A percentile compares a stretch with the other conserved stretches of the same genome.
Conservation (phyloP, 176 grass and related monocot genomes). For the Thalia dealbata region DNA sequence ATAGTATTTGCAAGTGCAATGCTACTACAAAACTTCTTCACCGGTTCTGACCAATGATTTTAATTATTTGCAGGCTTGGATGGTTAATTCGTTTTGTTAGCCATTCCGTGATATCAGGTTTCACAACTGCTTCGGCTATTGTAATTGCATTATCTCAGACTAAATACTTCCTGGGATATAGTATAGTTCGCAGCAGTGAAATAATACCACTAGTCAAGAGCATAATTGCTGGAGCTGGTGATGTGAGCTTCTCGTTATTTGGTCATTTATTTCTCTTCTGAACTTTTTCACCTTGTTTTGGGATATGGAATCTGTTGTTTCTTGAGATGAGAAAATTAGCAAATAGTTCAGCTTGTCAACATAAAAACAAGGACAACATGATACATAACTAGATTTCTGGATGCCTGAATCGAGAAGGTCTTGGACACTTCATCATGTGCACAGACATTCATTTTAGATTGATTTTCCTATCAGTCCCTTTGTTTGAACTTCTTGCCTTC, state of each 20-base stretch:
- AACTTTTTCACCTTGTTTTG: slow-evolving; percentile 1
- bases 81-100: slow-evolving; percentile 93
- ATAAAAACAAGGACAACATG: not conserved
- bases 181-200: slow-evolving; percentile 75
- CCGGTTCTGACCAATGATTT: slow-evolving; percentile 14
- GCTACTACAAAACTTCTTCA: not conserved
- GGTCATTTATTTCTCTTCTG: slow-evolving; percentile 17
- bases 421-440: not conserved
- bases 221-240: slow-evolving; percentile 67
- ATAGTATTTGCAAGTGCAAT: not conserved
- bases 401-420: not conserved
- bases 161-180: slow-evolving; percentile 92
- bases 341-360: not conserved
- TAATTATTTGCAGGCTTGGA: slow-evolving; percentile 53
- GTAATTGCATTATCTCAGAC: slow-evolving; percentile 87
- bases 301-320: not conserved
- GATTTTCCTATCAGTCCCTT: not conserved
- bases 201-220: slow-evolving; percentile 81
- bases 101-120: slow-evolving; percentile 97
- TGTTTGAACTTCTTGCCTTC: not conserved
- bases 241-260: slow-evolving; percentile 36
- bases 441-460: not conserved
- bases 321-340: too few species aligned
- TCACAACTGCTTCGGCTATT: slow-evolving; percentile 90
- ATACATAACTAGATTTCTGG: not conserved